Evolutionary conservation across 2,329 filamentous ascomycete genomes (phyloP).

Genomic region (Colletotrichum sp.): DNA sequence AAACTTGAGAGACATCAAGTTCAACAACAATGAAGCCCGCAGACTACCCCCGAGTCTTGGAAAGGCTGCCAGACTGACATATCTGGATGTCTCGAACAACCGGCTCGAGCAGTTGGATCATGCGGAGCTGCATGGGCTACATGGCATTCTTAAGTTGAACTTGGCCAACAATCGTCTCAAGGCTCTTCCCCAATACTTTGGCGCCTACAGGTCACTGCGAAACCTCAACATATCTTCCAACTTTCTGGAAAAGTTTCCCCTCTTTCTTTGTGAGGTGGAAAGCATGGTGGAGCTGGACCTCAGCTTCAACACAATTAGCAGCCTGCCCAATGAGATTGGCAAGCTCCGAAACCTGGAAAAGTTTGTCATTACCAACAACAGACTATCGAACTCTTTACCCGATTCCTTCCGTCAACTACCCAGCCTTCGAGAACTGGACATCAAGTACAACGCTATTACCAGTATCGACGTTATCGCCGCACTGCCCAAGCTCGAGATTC

Average conservation of each 20-base stretch:
- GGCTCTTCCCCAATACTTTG: slow-evolving; percentile 81
- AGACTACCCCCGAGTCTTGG: slow-evolving; percentile 84
- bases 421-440: slow-evolving; percentile 87
- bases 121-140: slow-evolving; percentile 77
- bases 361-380: slow-evolving; percentile 95
- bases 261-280: slow-evolving; percentile 81
- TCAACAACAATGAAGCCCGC: slow-evolving; percentile 90
- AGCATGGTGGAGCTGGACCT: slow-evolving; percentile 92
- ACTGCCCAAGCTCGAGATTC: slow-evolving; percentile 84
- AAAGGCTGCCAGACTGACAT: slow-evolving; percentile 80
- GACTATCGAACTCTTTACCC: slow-evolving; percentile 77
- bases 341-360: slow-evolving; percentile 81
- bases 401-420: slow-evolving; percentile 73
- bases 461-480: slow-evolving; percentile 87
- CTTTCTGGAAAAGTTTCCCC: slow-evolving; percentile 82
- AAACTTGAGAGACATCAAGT: slow-evolving; percentile 93
- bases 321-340: slow-evolving; percentile 79
- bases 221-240: slow-evolving; percentile 95
- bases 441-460: slow-evolving; percentile 89
- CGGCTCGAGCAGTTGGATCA: slow-evolving; percentile 85
- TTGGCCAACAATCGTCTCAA: slow-evolving; percentile 91
- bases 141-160: slow-evolving; percentile 84
- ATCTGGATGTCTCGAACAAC: slow-evolving; percentile 95
- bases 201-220: slow-evolving; percentile 77
- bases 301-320: slow-evolving; percentile 91